These are phyloP conservation scores for Carex arenaria DNA, from an alignment of 202 grass and related monocot species.

Conservation along the genomic window DNA sequence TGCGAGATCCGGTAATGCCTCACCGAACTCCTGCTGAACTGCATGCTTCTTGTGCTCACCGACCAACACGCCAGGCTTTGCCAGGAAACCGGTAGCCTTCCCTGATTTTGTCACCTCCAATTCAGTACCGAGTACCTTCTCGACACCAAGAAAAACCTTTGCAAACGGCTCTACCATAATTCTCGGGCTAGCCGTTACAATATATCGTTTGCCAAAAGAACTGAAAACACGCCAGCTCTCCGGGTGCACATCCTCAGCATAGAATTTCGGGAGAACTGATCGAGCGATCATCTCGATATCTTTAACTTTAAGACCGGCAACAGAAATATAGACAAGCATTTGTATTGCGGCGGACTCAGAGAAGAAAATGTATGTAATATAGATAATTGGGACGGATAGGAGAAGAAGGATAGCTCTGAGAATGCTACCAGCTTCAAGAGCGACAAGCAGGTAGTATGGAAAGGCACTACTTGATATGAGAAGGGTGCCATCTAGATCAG, in stretches of 20 bases:
- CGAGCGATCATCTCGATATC: conserved; percentile 75
- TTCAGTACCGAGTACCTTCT: conserved; percentile 80
- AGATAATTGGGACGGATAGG: conserved; percentile 60
- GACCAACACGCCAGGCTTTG: conserved; percentile 59
- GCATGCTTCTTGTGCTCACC: conserved; percentile 74
- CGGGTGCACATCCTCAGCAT: conserved; percentile 69
- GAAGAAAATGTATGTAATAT: conserved; percentile 68
- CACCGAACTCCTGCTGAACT: conserved; percentile 56
- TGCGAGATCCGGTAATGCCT: conserved; percentile 60
- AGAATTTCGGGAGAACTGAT: conserved; percentile 85
- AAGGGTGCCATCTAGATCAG: conserved; percentile 92
- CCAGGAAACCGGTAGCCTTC: conserved; percentile 78
- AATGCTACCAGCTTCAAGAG: conserved; percentile 81
- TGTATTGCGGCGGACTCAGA: conserved; percentile 73
- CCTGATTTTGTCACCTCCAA: conserved; percentile 81
- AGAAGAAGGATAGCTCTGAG: conserved; percentile 56
- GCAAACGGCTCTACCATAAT: conserved; percentile 91
- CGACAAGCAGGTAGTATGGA: conserved; percentile 88
- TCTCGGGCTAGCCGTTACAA: conserved; percentile 81
- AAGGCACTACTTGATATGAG: conserved; percentile 65
- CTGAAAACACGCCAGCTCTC: conserved; percentile 88
- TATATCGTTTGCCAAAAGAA: conserved; percentile 54
- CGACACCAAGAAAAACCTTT: conserved; percentile 62
- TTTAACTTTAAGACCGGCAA: conserved; percentile 59
- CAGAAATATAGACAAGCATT: conserved; percentile 77